Percentiles rank a stretch among this genome's conserved stretches.
These are phyloP conservation scores for Wallacemonas sp. DNA, from an alignment of 208 protist species.

Conservation along the genomic window DNA sequence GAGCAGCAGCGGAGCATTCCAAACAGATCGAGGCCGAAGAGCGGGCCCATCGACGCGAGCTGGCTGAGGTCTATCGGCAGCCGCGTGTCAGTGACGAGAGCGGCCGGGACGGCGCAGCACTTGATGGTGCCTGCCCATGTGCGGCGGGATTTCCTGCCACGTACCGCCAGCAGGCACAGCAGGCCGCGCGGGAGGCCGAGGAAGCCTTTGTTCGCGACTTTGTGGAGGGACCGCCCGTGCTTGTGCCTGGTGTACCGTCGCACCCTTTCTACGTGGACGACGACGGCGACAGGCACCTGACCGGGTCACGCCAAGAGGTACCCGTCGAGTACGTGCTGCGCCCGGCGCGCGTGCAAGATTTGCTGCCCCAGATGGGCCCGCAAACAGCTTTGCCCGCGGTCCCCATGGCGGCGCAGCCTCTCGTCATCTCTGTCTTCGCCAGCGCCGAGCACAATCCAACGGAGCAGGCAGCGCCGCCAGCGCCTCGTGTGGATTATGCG, in stretches of 20 bases:
- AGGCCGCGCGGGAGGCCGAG: slow-evolving; percentile 20
- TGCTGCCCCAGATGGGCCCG: slow-evolving; percentile 14
- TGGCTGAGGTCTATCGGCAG: background rate
- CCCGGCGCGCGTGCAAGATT: slow-evolving; percentile 25
- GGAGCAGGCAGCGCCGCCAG: slow-evolving; percentile 18
- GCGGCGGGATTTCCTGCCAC: slow-evolving; percentile 11
- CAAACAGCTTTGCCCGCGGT: background rate
- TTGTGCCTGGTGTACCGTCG: slow-evolving; percentile 15
- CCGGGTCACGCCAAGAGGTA: background rate
- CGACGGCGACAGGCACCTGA: background rate
- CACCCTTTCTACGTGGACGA: background rate
- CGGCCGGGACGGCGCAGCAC: background rate
- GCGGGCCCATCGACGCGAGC: slow-evolving; percentile 9
- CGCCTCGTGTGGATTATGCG: slow-evolving; percentile 1
- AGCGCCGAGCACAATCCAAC: background rate
- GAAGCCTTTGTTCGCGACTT: slow-evolving; percentile 33
- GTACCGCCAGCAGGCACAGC: slow-evolving; percentile 22
- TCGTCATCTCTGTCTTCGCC: background rate
- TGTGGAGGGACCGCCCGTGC: slow-evolving; percentile 27
- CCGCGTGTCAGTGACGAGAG: background rate
- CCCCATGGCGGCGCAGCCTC: slow-evolving; percentile 1
- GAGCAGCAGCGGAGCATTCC: slow-evolving; percentile 3
- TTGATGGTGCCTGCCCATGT: background rate
- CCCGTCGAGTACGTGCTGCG: slow-evolving; percentile 24
- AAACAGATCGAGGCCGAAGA: background rate